These are phyloP conservation scores for Blastomyces silverae DNA, from an alignment of 2,329 filamentous ascomycete species.

Conservation along the genomic window DNA sequence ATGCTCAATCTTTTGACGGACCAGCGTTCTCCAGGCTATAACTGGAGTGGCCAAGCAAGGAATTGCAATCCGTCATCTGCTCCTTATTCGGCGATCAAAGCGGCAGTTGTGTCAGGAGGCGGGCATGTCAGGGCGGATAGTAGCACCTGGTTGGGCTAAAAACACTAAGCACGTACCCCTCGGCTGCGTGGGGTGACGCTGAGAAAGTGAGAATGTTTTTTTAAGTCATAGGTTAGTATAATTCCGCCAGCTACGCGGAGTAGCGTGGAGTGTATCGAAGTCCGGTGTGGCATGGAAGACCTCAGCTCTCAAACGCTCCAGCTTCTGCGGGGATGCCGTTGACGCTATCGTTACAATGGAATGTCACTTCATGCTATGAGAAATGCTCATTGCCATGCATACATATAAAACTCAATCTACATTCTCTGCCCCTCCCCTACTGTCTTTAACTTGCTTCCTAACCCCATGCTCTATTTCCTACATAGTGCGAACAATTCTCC, in stretches of 20 bases:
- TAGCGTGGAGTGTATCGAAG: too few species aligned
- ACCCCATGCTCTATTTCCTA: neutral
- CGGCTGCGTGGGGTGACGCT: too few species aligned
- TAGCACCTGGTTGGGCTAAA: neutral
- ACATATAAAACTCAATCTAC: constrained; percentile 2
- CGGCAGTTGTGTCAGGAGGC: neutral
- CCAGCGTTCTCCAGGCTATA: neutral
- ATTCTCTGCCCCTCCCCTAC: neutral
- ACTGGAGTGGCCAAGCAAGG: neutral
- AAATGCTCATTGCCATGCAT: neutral
- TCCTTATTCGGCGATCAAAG: neutral
- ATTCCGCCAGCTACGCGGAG: too few species aligned
- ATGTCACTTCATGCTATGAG: too few species aligned
- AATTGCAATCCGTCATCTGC: neutral
- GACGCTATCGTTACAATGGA: too few species aligned
- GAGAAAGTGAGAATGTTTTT: too few species aligned
- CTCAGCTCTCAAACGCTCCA: too few species aligned
- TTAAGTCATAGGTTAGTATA: too few species aligned
- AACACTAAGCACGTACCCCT: neutral
- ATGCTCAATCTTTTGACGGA: neutral
- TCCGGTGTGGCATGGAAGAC: too few species aligned
- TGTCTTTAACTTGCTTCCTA: neutral
- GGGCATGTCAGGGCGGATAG: neutral
- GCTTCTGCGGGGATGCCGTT: too few species aligned
- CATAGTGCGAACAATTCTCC: too few species aligned